Evolutionary conservation across 2,329 filamentous ascomycete genomes (phyloP).

Genomic region (Colletotrichum sp.): DNA sequence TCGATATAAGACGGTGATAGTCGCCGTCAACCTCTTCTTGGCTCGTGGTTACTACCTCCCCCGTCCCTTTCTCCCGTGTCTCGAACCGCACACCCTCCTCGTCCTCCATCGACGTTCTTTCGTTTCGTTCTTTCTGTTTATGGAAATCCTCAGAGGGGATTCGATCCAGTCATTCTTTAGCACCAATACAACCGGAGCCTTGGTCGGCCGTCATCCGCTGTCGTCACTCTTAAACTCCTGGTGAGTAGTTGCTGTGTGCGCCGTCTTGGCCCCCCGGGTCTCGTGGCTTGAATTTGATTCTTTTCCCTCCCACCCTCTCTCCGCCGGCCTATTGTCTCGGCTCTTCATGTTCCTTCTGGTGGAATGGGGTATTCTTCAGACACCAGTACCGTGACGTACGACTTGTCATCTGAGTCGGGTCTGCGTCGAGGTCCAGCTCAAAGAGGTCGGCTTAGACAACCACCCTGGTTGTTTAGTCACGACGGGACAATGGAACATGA

Average conservation of each 20-base stretch:
- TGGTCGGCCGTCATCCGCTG: conserved; percentile 19
- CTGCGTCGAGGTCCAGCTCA: not conserved
- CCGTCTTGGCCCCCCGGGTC: not conserved
- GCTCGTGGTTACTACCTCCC: not conserved
- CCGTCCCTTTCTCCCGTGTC: conserved; percentile 2
- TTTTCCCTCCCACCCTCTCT: conserved; percentile 1
- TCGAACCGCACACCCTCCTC: conserved; percentile 10
- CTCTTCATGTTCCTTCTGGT: conserved; percentile 12
- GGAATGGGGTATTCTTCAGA: not conserved
- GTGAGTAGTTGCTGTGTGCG: conserved; percentile 3
- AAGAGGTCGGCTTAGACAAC: conserved; percentile 4
- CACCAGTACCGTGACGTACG: not conserved
- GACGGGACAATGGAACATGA: conserved; percentile 15
- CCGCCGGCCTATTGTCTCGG: conserved; percentile 17
- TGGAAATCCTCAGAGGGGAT: not conserved
- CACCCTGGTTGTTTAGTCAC: not conserved
- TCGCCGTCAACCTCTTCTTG: conserved; percentile 10
- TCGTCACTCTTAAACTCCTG: conserved; percentile 11
- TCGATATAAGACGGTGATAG: conserved; percentile 21
- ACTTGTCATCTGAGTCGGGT: conserved; percentile 18
- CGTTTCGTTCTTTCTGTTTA: conserved; percentile 3
- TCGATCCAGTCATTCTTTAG: conserved; percentile 11
- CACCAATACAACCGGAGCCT: not conserved
- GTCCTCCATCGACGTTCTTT: conserved; percentile 11
- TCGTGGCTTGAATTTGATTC: not conserved